A percentile compares a stretch with the other conserved stretches of the same genome.
Conservation (phyloP, 768 basidiomycete genomes). For the Mycena kentingensis region DNA sequence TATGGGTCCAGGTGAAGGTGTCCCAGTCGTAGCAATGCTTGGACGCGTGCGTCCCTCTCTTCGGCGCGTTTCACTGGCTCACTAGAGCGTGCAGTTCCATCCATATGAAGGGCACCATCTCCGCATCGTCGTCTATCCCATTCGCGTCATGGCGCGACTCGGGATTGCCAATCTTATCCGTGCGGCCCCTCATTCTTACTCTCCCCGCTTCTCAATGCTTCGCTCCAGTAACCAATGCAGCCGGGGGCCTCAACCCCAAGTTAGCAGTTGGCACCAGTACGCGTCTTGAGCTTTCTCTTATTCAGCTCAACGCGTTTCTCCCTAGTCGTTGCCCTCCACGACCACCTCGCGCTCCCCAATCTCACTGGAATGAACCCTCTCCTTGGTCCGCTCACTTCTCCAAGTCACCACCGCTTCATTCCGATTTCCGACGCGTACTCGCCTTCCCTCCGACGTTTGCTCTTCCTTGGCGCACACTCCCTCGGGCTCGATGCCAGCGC, state of each 20-base stretch:
- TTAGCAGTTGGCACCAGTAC: constrained; percentile 81
- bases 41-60: constrained; percentile 59
- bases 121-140: constrained; percentile 71
- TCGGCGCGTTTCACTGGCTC: neutral
- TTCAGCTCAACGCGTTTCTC: constrained; percentile 15
- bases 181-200: constrained; percentile 36
- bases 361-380: constrained; percentile 77
- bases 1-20: constrained; percentile 60
- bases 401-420: constrained; percentile 71
- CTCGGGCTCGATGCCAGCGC: constrained; percentile 56
- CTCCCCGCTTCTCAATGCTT: neutral
- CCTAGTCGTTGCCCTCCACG: constrained; percentile 79
- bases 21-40: constrained; percentile 88
- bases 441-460: constrained; percentile 62
- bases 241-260: constrained; percentile 74
- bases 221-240: constrained; percentile 86
- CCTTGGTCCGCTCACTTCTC: constrained; percentile 66
- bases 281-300: constrained; percentile 23
- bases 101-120: constrained; percentile 82
- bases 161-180: constrained; percentile 78
- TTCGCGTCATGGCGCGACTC: constrained; percentile 75
- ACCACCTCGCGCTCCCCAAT: constrained; percentile 82
- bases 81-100: constrained; percentile 59
- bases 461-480: constrained; percentile 70
- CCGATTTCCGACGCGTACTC: constrained; percentile 87